These are phyloP conservation scores for Groenewaldozyma salmanticensis DNA, from an alignment of 805 yeast species.

Conservation along the genomic window DNA sequence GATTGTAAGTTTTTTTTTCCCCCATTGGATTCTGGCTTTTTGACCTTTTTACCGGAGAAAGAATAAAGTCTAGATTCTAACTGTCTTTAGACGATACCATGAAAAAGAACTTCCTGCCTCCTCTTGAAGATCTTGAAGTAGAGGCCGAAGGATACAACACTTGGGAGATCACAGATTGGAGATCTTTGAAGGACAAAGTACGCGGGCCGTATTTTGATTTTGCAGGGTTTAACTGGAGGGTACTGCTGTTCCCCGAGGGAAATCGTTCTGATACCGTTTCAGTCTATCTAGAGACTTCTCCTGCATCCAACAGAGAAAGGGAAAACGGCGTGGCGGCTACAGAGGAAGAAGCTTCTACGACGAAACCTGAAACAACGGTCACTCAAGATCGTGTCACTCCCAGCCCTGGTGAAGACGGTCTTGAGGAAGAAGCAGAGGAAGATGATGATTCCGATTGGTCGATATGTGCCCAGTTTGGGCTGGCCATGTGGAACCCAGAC, in stretches of 20 bases:
- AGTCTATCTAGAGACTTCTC: constrained; percentile 68
- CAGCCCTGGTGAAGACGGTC: constrained; percentile 4
- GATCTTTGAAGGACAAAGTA: constrained; percentile 25
- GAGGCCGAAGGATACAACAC: constrained; percentile 18
- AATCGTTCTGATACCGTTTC: constrained; percentile 54
- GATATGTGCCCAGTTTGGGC: constrained; percentile 84
- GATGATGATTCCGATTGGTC: constrained; percentile 46
- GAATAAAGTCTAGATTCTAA: too few relatives aligned
- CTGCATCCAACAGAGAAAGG: constrained; percentile 17
- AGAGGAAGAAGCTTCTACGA: constrained; percentile 1
- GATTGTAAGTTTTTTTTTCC: neutral
- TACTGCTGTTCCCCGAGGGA: constrained; percentile 72
- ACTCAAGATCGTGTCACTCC: neutral
- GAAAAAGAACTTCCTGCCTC: constrained; percentile 10
- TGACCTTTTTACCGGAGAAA: too few relatives aligned
- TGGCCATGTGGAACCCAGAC: constrained; percentile 74
- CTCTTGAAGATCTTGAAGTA: constrained; percentile 21
- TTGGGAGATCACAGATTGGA: constrained; percentile 32
- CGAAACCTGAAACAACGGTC: constrained; percentile 17
- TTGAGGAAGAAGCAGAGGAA: neutral
- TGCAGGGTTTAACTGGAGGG: constrained; percentile 32
- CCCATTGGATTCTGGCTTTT: too few relatives aligned
- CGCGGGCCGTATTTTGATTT: constrained; percentile 24
- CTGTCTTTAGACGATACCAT: constrained; percentile 8
- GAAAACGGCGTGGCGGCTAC: neutral